A percentile compares a stretch with the other conserved stretches of the same genome.
phyloP scores from a whole-genome alignment of 768 basidiomycete genomes.

The Phylloporus arenicola region DNA sequence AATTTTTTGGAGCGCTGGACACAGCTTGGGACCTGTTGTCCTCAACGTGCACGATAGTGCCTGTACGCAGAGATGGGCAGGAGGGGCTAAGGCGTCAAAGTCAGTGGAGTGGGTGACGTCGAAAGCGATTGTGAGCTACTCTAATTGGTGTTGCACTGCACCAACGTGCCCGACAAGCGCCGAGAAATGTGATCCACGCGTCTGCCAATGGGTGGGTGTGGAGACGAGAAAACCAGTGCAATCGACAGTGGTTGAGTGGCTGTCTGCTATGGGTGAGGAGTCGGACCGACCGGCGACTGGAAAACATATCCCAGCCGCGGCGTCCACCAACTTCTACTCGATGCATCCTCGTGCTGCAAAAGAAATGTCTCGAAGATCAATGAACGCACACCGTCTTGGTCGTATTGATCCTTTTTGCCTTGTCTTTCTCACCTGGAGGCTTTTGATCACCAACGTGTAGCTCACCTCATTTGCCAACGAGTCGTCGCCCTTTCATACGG shows the following conservation, averaged over 20 bases:
- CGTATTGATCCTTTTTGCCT: no score
- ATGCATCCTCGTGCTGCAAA: not conserved
- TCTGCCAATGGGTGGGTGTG: no score
- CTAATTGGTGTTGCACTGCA: not conserved
- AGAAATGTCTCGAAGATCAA: no score
- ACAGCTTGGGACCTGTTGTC: not conserved
- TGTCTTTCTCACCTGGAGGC: not conserved
- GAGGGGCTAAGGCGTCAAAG: not conserved
- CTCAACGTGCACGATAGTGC: slow-evolving; percentile 1
- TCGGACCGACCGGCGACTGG: no score
- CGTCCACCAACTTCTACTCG: not conserved
- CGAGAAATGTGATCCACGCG: no score
- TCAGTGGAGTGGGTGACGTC: not conserved
- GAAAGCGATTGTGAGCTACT: not conserved
- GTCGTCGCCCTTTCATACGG: no score
- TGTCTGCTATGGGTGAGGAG: no score
- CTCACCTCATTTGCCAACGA: not conserved
- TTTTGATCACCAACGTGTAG: not conserved
- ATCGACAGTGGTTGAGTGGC: no score
- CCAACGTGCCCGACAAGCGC: not conserved
- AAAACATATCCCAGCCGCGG: not conserved
- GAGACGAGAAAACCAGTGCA: not conserved
- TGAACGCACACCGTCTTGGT: no score
- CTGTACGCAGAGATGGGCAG: not conserved
- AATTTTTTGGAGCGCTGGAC: not conserved